A percentile compares a stretch with the other conserved stretches of the same genome.
phyloP scores from a whole-genome alignment of 2,329 filamentous ascomycete genomes.

The Hawksworthiomyces lignivorus region DNA sequence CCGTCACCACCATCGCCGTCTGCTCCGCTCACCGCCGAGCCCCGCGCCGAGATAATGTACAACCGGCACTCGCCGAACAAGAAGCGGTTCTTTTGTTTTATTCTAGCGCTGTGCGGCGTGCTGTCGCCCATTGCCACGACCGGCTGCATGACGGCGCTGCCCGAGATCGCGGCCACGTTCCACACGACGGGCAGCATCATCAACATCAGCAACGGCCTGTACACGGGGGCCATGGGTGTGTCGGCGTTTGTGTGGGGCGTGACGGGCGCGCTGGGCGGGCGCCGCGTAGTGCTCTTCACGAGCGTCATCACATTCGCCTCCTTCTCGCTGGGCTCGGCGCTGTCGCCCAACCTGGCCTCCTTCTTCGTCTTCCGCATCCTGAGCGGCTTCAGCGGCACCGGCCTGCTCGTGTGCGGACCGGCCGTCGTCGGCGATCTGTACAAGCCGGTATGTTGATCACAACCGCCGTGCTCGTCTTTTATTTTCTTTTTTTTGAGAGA shows the following conservation, averaged over 20 bases:
- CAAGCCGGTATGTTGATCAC: slow-evolving; percentile 2
- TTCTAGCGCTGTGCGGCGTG: slow-evolving; percentile 2
- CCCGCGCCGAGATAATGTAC: slow-evolving; percentile 8
- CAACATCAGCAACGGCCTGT: slow-evolving; percentile 9
- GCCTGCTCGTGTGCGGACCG: slow-evolving; percentile 58
- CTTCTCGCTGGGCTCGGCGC: slow-evolving; percentile 56
- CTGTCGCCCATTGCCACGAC: slow-evolving; percentile 7
- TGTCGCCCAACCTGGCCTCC: slow-evolving; percentile 55
- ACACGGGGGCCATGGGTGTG: slow-evolving; percentile 9
- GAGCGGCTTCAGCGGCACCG: slow-evolving; percentile 61
- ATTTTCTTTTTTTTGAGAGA: too few species aligned
- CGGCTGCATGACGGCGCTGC: slow-evolving; percentile 4
- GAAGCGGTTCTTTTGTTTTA: slow-evolving; percentile 2
- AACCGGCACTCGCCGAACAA: slow-evolving; percentile 2
- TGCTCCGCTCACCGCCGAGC: background rate
- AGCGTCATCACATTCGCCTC: slow-evolving; percentile 42
- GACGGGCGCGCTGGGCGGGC: slow-evolving; percentile 4
- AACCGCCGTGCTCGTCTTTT: too few species aligned
- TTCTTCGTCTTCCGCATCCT: slow-evolving; percentile 64
- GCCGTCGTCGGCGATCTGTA: slow-evolving; percentile 46
- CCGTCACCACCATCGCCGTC: too few species aligned
- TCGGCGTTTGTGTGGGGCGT: slow-evolving; percentile 8
- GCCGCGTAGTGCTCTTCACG: slow-evolving; percentile 16
- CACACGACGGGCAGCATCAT: slow-evolving; percentile 5
- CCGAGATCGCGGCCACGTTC: slow-evolving; percentile 4